These are phyloP conservation scores for Yamadazyma mexicana DNA, from an alignment of 1,139 yeast species.

Conservation along the genomic window DNA sequence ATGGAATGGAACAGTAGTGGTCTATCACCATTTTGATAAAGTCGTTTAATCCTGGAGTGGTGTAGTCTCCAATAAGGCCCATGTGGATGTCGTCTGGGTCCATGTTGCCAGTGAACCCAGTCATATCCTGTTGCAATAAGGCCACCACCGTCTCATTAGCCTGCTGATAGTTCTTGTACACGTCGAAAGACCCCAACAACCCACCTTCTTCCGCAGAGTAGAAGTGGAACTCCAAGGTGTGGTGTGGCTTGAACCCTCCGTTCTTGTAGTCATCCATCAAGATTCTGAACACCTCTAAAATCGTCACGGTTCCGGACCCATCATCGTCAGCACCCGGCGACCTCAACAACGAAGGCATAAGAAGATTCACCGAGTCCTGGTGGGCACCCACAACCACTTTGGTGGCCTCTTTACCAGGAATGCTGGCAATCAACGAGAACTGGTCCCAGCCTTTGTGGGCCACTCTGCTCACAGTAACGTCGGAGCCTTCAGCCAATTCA, in stretches of 20 bases:
- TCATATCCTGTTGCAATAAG: slow-evolving; percentile 95
- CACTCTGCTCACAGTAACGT: slow-evolving; percentile 28
- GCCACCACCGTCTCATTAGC: slow-evolving; percentile 60
- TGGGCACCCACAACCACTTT: slow-evolving; percentile 84
- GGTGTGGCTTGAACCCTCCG: slow-evolving; percentile 54
- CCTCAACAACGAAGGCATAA: slow-evolving; percentile 65
- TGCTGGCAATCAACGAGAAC: slow-evolving; percentile 41
- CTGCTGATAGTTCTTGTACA: slow-evolving; percentile 57
- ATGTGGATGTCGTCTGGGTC: slow-evolving; percentile 61
- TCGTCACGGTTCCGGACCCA: slow-evolving; percentile 85
- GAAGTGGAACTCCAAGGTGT: slow-evolving; percentile 88
- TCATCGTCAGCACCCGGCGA: slow-evolving; percentile 98
- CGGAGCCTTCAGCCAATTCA: slow-evolving; percentile 43
- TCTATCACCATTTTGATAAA: slow-evolving; percentile 64
- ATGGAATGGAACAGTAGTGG: slow-evolving; percentile 64
- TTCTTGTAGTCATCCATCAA: slow-evolving; percentile 38
- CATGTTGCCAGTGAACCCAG: slow-evolving; percentile 71
- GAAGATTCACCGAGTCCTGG: slow-evolving; percentile 78
- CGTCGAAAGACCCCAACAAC: slow-evolving; percentile 79
- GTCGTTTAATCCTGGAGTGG: slow-evolving; percentile 56
- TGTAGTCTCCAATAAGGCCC: slow-evolving; percentile 79
- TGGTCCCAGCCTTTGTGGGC: slow-evolving; percentile 47
- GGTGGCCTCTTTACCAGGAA: slow-evolving; percentile 36
- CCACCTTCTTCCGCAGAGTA: slow-evolving; percentile 97
- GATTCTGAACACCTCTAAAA: slow-evolving; percentile 71